Evolutionary conservation across 768 basidiomycete genomes (phyloP), one percentile per base, ranked within the genome.

Genomic region (Ramaria sp.): DNA sequence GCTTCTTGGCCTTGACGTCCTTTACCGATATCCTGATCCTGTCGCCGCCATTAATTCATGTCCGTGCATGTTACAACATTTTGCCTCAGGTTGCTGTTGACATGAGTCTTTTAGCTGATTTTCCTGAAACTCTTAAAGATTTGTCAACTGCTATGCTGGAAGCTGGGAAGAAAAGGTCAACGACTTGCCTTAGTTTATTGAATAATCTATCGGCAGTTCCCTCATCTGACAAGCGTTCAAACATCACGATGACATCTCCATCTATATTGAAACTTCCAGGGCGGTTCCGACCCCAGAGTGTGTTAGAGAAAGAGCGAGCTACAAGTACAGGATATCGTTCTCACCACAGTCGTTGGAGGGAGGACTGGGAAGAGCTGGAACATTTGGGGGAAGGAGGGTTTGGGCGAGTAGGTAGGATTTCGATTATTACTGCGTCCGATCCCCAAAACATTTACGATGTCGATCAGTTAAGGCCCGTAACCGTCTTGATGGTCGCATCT

Each of bases 311-410:
- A 6, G 53, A 55, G 28, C 8, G 13, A 20, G 18, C 20, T 47
- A 18, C 8, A 5, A 1, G 18, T 25, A 28, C 28, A 10, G 3
- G 24, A 9, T 41, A 56, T 15, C 64, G 67, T 24, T 65, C 75
- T 25, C 73, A 78, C 28, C 79, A 82, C 15, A 93, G 90, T 61
- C 71, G 93, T 56, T 97, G 91, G 81, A 87, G 88, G 61, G 85
- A 89, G 52, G 93, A 97, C 61, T 97, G 89, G 82, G 90, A 94
- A 62, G 92, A 95, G 64, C 70, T 96, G 8, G 93, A 95, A 63
- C 72, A 91, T 30, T 63, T 95, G 62, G 90, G 67, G 24, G 83
- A 62, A 48, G 61, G 48, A 34, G 34, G 74, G 61, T 18, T 10
- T 36, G 22, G 32, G 8, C 42, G 16, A 15, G 25, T 55, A 27